Base-by-base conservation (phyloP, 306 rosid genomes). In the Cucurbita pepo region DNA sequence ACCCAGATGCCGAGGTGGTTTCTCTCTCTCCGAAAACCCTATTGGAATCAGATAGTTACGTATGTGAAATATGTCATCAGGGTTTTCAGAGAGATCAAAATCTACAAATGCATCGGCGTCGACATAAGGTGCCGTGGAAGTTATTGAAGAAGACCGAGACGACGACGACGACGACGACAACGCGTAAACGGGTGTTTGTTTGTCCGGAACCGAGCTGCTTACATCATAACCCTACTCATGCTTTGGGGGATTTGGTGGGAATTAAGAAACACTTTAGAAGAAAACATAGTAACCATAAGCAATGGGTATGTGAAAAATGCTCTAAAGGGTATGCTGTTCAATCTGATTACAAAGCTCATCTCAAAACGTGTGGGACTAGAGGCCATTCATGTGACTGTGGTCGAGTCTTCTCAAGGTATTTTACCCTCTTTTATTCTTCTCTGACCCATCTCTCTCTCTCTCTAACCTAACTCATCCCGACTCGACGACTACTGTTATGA, bases 1-100 rank as follows among this genome's bases (percentile, higher is more conserved):
- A 95, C 90, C 99, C 99, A 18, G 97, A 95, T 82, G 99, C 99
- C 3, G 99, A 95, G 57, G 99, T 95, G 72, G 97, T 95, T 78
- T 91, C 99, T 0, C 90, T 95, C 6, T 95, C 99, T 6, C 99
- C 99, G 0, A 91, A 95, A 82, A 95, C 99, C 8, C 70, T 95
- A 41, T 74, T 95, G 81, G 99, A 95, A 85, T 95, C 99, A 45
- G 99, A 95, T 86, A 92, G 96, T 7, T 95, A 95, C 69, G 95
- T 95, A 19, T 95, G 99, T 40, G 99, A 95, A 96, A 95, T 95
- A 92, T 95, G 99, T 77, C 89, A 89, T 83, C 99, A 95, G 71
- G 99, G 99, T 40, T 95, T 95, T 81, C 99, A 95, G 78, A 85
- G 99, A 77, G 99, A 95, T 88, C 99, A 95, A 79, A 95, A 95